phyloP scores from a whole-genome alignment of 768 basidiomycete genomes.

The Pilatotrama ljubarskyi region DNA sequence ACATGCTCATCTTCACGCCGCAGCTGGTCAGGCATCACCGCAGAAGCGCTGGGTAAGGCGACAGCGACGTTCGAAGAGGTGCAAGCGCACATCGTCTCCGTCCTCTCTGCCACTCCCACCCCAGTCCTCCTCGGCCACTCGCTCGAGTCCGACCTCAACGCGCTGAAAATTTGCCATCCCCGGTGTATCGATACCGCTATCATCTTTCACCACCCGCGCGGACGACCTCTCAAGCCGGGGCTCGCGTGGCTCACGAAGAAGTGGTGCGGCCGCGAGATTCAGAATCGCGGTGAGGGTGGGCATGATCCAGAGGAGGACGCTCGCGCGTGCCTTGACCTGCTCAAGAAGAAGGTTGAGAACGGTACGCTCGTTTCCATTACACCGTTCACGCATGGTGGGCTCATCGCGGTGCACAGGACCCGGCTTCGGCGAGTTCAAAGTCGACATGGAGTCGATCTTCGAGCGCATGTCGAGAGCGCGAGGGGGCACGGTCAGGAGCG shows the following conservation, averaged over 20 bases:
- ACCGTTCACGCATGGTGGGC: not conserved
- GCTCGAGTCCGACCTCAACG: constrained; percentile 90
- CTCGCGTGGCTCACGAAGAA: constrained; percentile 97
- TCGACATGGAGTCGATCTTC: constrained; percentile 85
- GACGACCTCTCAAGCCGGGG: constrained; percentile 90
- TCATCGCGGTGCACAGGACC: constrained; percentile 41
- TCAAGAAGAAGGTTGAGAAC: constrained; percentile 77
- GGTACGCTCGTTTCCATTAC: constrained; percentile 42
- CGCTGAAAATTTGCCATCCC: constrained; percentile 84
- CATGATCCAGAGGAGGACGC: constrained; percentile 98
- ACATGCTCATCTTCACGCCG: not conserved
- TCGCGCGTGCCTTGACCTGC: constrained; percentile 78
- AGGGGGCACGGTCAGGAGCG: constrained; percentile 50
- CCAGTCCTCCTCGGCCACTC: constrained; percentile 93
- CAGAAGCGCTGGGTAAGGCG: constrained; percentile 60
- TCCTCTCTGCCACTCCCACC: constrained; percentile 58
- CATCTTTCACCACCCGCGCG: constrained; percentile 89
- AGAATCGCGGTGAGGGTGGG: constrained; percentile 78
- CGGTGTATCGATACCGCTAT: constrained; percentile 91
- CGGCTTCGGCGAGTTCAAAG: constrained; percentile 85
- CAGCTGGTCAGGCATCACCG: constrained; percentile 94
- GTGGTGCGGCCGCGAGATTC: constrained; percentile 90
- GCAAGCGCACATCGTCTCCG: constrained; percentile 64
- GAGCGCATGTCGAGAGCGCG: constrained; percentile 71
- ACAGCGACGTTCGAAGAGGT: constrained; percentile 81